phyloP scores from a whole-genome alignment of 495 filamentous ascomycete species.

The Corynascus novoguineensis region DNA sequence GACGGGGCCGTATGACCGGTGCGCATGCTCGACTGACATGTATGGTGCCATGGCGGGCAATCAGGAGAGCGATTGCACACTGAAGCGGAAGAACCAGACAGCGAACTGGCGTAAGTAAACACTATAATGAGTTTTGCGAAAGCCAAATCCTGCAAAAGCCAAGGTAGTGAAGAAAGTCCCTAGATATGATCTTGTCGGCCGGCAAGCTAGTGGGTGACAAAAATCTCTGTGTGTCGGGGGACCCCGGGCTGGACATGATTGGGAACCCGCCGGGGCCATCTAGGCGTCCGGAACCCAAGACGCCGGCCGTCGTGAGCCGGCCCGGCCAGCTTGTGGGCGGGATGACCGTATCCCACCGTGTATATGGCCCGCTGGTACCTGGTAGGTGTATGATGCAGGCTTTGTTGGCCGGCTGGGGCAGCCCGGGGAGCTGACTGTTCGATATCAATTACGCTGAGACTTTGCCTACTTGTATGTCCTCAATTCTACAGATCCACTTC shows the following conservation, averaged over 20 bases:
- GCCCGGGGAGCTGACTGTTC: neutral
- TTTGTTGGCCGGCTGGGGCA: neutral
- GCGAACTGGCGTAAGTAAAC: neutral
- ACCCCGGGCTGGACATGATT: neutral
- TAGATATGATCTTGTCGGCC: neutral
- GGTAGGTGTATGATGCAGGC: neutral
- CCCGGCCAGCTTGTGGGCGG: neutral
- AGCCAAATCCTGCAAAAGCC: neutral
- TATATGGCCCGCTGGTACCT: neutral
- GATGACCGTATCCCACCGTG: neutral
- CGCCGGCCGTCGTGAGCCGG: neutral
- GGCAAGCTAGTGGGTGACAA: neutral
- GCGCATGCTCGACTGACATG: constrained; percentile 5
- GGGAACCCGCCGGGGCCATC: neutral
- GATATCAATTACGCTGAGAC: neutral
- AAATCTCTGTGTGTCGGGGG: neutral
- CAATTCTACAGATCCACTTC: no score
- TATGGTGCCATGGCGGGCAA: neutral
- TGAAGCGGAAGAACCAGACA: neutral
- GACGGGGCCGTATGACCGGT: constrained; percentile 5
- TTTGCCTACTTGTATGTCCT: no score
- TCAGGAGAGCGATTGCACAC: neutral
- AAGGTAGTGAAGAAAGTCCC: no score
- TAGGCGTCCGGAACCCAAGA: neutral
- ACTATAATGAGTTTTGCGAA: neutral